Conservation (phyloP, 768 basidiomycete genomes). For the Sporobolomyces pararoseus region DNA sequence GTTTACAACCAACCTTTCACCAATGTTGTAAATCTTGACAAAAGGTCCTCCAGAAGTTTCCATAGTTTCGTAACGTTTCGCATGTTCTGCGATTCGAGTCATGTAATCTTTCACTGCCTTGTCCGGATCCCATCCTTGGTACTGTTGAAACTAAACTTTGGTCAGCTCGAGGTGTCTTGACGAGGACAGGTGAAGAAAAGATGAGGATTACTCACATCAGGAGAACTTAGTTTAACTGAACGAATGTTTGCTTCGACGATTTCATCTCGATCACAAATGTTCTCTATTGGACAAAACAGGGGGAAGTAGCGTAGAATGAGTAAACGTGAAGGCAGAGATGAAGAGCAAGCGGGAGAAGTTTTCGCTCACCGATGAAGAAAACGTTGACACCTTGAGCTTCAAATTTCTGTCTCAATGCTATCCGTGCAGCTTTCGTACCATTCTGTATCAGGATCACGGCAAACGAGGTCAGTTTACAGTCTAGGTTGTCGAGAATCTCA, state of each 20-base stretch:
- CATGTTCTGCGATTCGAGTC: conserved; percentile 78
- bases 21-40: conserved; percentile 92
- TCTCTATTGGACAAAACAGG: conserved; percentile 57
- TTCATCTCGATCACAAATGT: conserved; percentile 82
- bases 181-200: background rate
- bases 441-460: conserved; percentile 54
- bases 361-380: conserved; percentile 79
- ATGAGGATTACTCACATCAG: conserved; percentile 61
- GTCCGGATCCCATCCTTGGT: conserved; percentile 87
- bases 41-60: conserved; percentile 87
- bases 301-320: no score
- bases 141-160: no score
- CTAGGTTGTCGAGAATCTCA: no score
- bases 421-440: conserved; percentile 65
- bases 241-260: conserved; percentile 88
- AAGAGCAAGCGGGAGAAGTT: no score
- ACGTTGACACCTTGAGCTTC: conserved; percentile 84
- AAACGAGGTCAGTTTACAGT: no score
- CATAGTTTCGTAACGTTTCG: conserved; percentile 81
- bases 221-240: conserved; percentile 95
- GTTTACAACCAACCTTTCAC: conserved; percentile 93
- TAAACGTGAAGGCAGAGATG: no score
- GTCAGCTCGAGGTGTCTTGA: background rate
- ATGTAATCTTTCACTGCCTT: conserved; percentile 89
- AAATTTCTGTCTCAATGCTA: conserved; percentile 75